Base-by-base conservation (phyloP, 306 rosid species). In the Lathyrus aphaca region DNA sequence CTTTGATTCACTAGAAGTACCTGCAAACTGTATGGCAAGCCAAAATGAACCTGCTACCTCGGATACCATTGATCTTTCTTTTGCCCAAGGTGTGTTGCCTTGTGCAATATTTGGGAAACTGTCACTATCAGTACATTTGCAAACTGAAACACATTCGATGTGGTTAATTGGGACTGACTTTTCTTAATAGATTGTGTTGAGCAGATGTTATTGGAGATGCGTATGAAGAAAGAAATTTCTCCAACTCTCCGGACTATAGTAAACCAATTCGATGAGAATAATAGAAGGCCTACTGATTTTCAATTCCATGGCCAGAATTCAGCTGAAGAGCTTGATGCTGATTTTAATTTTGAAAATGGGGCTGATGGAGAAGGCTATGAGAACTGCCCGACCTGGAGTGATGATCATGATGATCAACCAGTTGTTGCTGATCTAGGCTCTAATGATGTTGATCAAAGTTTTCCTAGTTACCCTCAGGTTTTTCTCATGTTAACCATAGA, bases 1-100 rank as follows among this genome's bases (percentile, higher is more conserved):
- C 67, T 91, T 94, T 79, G 99, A 94, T 82, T 91, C 99, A 44
- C 83, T 61, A 19, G 97, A 94, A 73, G 87, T 94, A 16, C 97
- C 95, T 13, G 89, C 76, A 39, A 94, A 84, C 60, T 82, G 95
- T 78, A 79, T 75, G 77, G 59, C 77, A 64, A 68, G 73, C 48
- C 80, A 84, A 80, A 69, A 77, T 80, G 85, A 82, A 76, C 79
- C 74, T 39, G 86, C 82, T 73, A 75, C n/a, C 59, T 82, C 91
- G 29, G 90, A 84, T 65, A 77, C 77, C 19, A 83, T 89, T 61
- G 99, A 94, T 79, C 85, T 91, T 78, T 94, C 95, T 77, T 94
- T 91, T 77, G 95, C 86, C 68, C 82, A 64, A 80, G 99, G 99
- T 94, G 65, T 67, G 89, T 80, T 82, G 63, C 19, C 67, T 74